Evolutionary conservation across 495 filamentous ascomycete species (phyloP), one percentile per base, ranked within the genome.

Genomic region (Usnea hakonensis): DNA sequence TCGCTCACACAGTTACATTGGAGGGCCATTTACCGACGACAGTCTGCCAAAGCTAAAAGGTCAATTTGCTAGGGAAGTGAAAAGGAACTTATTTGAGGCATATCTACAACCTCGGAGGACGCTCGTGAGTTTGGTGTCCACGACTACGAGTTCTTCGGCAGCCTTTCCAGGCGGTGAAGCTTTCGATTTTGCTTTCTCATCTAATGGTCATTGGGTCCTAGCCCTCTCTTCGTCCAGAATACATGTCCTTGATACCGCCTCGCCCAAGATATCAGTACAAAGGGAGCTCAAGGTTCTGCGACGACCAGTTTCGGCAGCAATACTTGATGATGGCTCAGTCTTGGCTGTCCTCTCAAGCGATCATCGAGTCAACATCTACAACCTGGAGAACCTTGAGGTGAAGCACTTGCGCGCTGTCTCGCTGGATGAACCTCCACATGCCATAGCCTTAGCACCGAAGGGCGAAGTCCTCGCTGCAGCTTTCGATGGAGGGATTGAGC

Each of bases 171-270:
- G 88, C 8, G 90, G 90, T 26, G 90, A 95, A 72, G 89, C 89
- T 50, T 89, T 95, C 73, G 88, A 90, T 57, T 95, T 94, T 67
- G 81, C 82, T 60, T 85, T 90, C 61, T 93, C 90, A 19, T 83
- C 87, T 10, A 84, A 81, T 64, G 89, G 88, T 14, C 84, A 85
- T 59, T 83, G 85, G 71, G 72, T 92, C 16, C 78, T 95, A 11
- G 90, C 89, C 46, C 86, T 90, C 65, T 91, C 88, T 70, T 93
- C 90, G n/a, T 93, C 90, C 23, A 79, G 90, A 58, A 91, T 95
- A 67, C 84, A 90, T 63, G 84, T 93, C n/a, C 68, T 94, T 40
- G 84, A 91, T 69, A 78, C 89, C 3, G 76, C 81, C 14, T 76
- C 75, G 5, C 72, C 79, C 21, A 76, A 80, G 14, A 72, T 89